Evolutionary conservation across 2,329 filamentous ascomycete species (phyloP), one percentile per base, ranked within the genome.

Genomic region (Fusarium sp.): DNA sequence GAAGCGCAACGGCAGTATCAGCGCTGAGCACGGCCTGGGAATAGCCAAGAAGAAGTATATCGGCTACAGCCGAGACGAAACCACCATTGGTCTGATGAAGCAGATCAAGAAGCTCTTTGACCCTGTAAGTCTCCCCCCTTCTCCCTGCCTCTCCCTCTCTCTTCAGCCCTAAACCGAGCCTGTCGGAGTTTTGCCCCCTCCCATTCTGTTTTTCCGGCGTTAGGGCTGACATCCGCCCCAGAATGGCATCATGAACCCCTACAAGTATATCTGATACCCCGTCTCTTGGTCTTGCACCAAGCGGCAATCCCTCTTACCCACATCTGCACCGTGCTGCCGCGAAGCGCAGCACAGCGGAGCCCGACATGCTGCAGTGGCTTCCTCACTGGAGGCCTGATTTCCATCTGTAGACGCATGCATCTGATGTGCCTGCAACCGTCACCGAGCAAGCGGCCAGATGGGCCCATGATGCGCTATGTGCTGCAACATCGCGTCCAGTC

Each of bases 201-300:
- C 20, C 24, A 60, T 67, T 31, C 49, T 59, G 55, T 42, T 61
- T 27, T 46, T 38, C 53, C 53, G 63, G 66, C 58, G 46, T 64
- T 72, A 74, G 65, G 72, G 73, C 78, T 81, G 75, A 80, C 78
- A 73, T 61, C 62, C 57, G 56, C 55, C 61, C 24, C 78, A 97
- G 94, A 98, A 98, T 77, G 95, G 95, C 56, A 98, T 98, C 83
- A 97, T 98, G 94, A 98, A 98, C 84, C 96, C 96, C 1, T 98
- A 98, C 87, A 98, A 98, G 85, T 98, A 98, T 82, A 93, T 98
- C 75, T 92, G 65, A 72, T 68, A 70, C 60, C 55, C 62, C 65
- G 64, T 66, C 44, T 57, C 40, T 38, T 67, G 29, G 63, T 35
- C 42, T 63, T 57, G 36, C 69, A 64, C 55, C 69, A 60, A 73